Evolutionary conservation across 441 rosid genomes (phyloP).

Genomic region (Mallotus japonicus): DNA sequence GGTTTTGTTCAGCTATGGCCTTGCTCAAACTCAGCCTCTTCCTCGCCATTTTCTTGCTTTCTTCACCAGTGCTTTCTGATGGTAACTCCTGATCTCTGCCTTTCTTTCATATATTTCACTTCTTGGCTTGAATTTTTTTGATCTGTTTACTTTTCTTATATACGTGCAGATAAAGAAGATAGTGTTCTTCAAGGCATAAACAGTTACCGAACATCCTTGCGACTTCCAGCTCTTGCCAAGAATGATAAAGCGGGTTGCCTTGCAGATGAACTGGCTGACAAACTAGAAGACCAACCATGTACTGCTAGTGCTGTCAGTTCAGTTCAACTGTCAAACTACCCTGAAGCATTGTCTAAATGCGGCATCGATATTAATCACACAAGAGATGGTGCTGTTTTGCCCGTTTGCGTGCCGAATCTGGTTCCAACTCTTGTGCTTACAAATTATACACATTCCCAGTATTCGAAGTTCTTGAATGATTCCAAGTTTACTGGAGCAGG

Average conservation of each 20-base stretch:
- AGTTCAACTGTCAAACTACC: slow-evolving; percentile 43
- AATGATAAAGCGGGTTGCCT: slow-evolving; percentile 61
- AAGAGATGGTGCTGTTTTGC: slow-evolving; percentile 54
- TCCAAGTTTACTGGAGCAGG: slow-evolving; percentile 61
- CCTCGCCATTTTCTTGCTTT: slow-evolving; percentile 20
- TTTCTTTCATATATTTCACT: not conserved
- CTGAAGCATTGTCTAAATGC: slow-evolving; percentile 48
- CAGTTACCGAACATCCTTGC: slow-evolving; percentile 51
- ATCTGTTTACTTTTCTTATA: not conserved
- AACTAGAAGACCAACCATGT: slow-evolving; percentile 55
- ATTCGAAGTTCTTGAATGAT: slow-evolving; percentile 52
- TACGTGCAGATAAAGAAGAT: slow-evolving; percentile 35
- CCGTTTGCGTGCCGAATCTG: slow-evolving; percentile 55
- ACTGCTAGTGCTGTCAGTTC: slow-evolving; percentile 27
- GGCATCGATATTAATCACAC: slow-evolving; percentile 50
- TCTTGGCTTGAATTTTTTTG: no score
- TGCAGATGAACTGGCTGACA: slow-evolving; percentile 55
- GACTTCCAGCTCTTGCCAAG: slow-evolving; percentile 44
- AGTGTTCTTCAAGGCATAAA: slow-evolving; percentile 69
- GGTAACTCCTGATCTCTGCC: slow-evolving; percentile 1
- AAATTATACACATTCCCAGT: slow-evolving; percentile 57
- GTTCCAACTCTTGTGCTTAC: slow-evolving; percentile 62
- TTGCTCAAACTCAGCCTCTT: not conserved
- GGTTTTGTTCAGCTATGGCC: slow-evolving; percentile 2
- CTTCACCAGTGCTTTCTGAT: slow-evolving; percentile 5